phyloP scores from a whole-genome alignment of 352 stramenopile genomes.

The Saprolegnia parasitica region DNA sequence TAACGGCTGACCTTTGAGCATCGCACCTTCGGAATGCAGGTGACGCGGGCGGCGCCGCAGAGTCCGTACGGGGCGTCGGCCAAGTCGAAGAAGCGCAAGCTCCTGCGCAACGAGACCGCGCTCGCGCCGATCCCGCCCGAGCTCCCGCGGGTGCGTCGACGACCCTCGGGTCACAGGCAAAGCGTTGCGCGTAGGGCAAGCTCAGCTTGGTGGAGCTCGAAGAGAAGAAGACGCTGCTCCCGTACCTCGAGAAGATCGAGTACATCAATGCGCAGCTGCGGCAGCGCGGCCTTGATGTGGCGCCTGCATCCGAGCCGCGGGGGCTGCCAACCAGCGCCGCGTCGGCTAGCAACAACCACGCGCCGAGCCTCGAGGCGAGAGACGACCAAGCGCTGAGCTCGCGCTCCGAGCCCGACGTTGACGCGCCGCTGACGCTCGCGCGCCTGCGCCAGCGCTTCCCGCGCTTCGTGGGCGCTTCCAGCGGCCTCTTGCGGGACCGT shows the following conservation, averaged over 20 bases:
- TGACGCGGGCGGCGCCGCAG: not conserved
- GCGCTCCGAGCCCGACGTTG: slow-evolving; percentile 13
- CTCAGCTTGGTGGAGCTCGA: slow-evolving; percentile 22
- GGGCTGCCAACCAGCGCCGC: not conserved
- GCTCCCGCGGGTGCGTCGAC: not conserved
- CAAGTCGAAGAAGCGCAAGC: slow-evolving; percentile 28
- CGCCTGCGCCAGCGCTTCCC: slow-evolving; percentile 48
- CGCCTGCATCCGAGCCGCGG: not conserved
- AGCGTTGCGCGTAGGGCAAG: not conserved
- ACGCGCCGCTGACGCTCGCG: slow-evolving; percentile 31
- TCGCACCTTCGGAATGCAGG: too few species aligned
- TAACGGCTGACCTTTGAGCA: too few species aligned
- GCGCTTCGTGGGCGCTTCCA: slow-evolving; percentile 37
- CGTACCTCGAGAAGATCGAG: slow-evolving; percentile 83
- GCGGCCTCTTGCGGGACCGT: slow-evolving; percentile 33
- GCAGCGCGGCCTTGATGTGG: slow-evolving; percentile 20
- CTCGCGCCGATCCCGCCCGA: slow-evolving; percentile 9
- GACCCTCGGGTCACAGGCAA: too few species aligned
- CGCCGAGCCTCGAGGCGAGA: not conserved
- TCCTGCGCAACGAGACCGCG: slow-evolving; percentile 22
- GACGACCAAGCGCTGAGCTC: slow-evolving; percentile 16
- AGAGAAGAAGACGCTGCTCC: slow-evolving; percentile 71
- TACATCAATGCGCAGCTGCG: slow-evolving; percentile 80
- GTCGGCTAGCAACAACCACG: slow-evolving; percentile 8
- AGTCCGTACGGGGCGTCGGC: slow-evolving; percentile 29